phyloP scores from a whole-genome alignment of 352 stramenopile species.

The Phytopythium chamaehyphon region DNA sequence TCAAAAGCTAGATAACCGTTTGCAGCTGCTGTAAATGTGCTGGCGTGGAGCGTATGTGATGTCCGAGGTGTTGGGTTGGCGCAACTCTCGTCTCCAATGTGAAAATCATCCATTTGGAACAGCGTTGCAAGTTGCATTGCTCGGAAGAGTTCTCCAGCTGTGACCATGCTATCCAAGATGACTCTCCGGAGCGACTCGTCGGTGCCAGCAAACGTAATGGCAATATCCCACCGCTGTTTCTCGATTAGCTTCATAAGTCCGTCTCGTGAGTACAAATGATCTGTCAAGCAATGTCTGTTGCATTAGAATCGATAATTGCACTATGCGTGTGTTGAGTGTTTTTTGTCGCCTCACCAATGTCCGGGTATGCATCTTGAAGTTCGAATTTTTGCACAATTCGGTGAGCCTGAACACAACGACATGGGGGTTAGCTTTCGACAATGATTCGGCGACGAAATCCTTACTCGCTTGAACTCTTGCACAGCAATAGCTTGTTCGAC shows the following conservation, averaged over 20 bases:
- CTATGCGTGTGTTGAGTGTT: slow-evolving; percentile 2
- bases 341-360: slow-evolving; percentile 31
- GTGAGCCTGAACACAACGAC: slow-evolving; percentile 34
- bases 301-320: no score
- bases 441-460: no score
- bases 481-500: slow-evolving; percentile 52
- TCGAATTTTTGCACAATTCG: slow-evolving; percentile 55
- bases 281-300: slow-evolving; percentile 2
- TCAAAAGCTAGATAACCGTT: slow-evolving; percentile 32
- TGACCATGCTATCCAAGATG: slow-evolving; percentile 42
- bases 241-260: slow-evolving; percentile 60
- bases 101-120: slow-evolving; percentile 38
- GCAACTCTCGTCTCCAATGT: slow-evolving; percentile 7
- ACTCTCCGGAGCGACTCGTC: slow-evolving; percentile 40
- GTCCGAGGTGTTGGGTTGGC: not conserved
- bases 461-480: slow-evolving; percentile 61
- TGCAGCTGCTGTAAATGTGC: slow-evolving; percentile 15
- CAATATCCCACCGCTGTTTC: slow-evolving; percentile 59
- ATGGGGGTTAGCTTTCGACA: no score
- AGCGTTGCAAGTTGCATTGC: slow-evolving; percentile 32
- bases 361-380: slow-evolving; percentile 48
- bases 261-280: slow-evolving; percentile 59
- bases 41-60: not conserved
- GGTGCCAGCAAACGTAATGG: slow-evolving; percentile 63
- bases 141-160: slow-evolving; percentile 34